Evolutionary conservation across 2,329 filamentous ascomycete species (phyloP), one percentile per base, ranked within the genome.

Genomic region (Aspergillus cejpii): DNA sequence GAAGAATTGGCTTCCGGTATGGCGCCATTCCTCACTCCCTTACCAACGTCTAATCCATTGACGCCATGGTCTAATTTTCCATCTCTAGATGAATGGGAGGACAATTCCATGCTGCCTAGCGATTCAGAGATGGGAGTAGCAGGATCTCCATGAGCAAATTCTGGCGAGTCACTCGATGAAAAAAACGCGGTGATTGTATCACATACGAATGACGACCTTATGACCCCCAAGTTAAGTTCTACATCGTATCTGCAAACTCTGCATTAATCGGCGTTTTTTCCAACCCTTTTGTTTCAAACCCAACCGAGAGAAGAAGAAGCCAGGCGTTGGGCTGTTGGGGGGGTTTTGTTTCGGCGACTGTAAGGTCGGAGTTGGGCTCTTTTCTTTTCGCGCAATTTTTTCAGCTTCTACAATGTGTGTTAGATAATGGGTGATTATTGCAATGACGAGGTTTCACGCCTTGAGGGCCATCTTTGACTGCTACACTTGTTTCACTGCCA

Each of bases 31-130:
- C 41, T 51, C 55, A 19, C 28, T 37, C 48, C 43, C 48, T 34
- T 37, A 24, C 40, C 40, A 45, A 31, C 47, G 48, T 61, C 56
- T 61, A 55, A 58, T 48, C 27, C 41, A 24, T 37, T 29, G 43
- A 29, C 19, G 38, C 44, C 64, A 69, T 66, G 61, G 44, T 68
- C 66, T 62, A 64, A 70, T 53, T 52, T 64, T 41, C 57, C 60
- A 53, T 68, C 63, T 48, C 49, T 62, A 56, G 67, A 70, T 49
- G 64, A 66, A 47, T 70, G 67, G 67, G 67, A 69, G 39, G 65
- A 66, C 41, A 63, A 68, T 39, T 70, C 67, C 15, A 58, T 59
- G 37, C 57, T 70, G 48, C 64, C 59, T 34, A 69, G 65, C 43
- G 67, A 70, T 49, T 70, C 67, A 2, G 67, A 70, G 23, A 55